Conservation (phyloP, 2,329 filamentous ascomycete species). For the Septoria petroselini region DNA sequence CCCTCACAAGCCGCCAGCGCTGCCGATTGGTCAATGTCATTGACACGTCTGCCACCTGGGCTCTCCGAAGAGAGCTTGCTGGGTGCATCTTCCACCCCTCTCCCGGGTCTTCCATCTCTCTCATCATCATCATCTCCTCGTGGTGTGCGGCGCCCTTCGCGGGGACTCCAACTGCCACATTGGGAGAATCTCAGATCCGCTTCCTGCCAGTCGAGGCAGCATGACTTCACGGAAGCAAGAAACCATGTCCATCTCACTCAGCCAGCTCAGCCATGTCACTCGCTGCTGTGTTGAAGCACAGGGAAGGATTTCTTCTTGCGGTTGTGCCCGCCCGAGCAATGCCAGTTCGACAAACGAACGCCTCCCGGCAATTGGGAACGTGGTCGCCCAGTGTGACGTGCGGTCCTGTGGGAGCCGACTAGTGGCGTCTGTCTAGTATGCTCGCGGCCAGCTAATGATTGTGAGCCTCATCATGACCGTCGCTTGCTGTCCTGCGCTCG, state of each 20-base stretch:
- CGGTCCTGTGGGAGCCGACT: background rate
- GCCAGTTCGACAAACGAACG: background rate
- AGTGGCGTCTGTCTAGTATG: conserved; percentile 2
- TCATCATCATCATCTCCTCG: too few relatives aligned
- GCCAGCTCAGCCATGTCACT: background rate
- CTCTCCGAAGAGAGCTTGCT: conserved; percentile 7
- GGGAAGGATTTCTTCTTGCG: too few relatives aligned
- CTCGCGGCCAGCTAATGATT: conserved; percentile 7
- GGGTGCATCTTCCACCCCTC: background rate
- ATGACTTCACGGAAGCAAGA: conserved; percentile 9
- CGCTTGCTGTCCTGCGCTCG: background rate
- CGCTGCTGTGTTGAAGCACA: background rate
- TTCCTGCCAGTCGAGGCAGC: background rate
- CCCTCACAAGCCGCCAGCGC: background rate
- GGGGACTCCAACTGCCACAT: conserved; percentile 4
- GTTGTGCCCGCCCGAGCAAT: background rate
- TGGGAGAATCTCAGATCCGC: conserved; percentile 2
- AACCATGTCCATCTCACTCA: too few relatives aligned
- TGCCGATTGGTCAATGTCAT: conserved; percentile 2
- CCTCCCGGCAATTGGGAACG: conserved; percentile 1
- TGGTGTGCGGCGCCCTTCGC: too few relatives aligned
- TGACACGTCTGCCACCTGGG: conserved; percentile 8
- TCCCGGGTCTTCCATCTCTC: background rate
- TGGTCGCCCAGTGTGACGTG: conserved; percentile 1
- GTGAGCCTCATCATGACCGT: background rate